Evolutionary conservation across 1,284 basidiomycete genomes (phyloP).

Genomic region (Apiotrichum gracile): DNA sequence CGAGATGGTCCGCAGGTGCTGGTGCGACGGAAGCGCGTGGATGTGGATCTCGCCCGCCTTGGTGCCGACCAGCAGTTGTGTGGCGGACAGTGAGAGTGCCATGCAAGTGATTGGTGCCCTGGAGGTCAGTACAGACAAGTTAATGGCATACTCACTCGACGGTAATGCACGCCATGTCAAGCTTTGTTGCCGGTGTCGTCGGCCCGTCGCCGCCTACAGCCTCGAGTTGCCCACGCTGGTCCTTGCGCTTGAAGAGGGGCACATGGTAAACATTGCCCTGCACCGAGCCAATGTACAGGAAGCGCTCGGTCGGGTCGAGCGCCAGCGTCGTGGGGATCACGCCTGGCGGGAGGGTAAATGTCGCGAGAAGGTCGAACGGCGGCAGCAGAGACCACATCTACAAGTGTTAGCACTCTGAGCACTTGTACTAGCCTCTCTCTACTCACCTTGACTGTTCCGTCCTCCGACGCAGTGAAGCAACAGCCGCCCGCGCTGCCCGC

Average conservation of each 20-base stretch:
- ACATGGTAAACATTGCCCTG: constrained; percentile 71
- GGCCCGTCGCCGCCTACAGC: constrained; percentile 70
- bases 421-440: background rate
- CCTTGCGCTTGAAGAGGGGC: constrained; percentile 65
- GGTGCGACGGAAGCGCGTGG: constrained; percentile 84
- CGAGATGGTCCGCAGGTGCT: constrained; percentile 72
- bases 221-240: constrained; percentile 51
- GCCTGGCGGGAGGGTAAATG: constrained; percentile 72
- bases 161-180: constrained; percentile 31
- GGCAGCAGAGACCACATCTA: constrained; percentile 76
- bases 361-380: constrained; percentile 65
- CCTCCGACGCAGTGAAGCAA: constrained; percentile 69
- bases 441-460: constrained; percentile 83
- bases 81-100: constrained; percentile 65
- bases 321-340: constrained; percentile 53
- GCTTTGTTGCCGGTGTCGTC: constrained; percentile 58
- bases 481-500: constrained; percentile 28
- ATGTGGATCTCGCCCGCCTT: constrained; percentile 66
- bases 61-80: constrained; percentile 70
- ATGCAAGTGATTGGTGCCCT: constrained; percentile 60
- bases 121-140: constrained; percentile 17
- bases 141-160: background rate
- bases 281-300: constrained; percentile 74
- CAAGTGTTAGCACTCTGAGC: constrained; percentile 24
- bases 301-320: constrained; percentile 77